Percentiles rank a stretch among this genome's conserved stretches.
Evolutionary conservation across 2,329 filamentous ascomycete genomes (phyloP).

Genomic region (Sporothrix pseudoabietina): DNA sequence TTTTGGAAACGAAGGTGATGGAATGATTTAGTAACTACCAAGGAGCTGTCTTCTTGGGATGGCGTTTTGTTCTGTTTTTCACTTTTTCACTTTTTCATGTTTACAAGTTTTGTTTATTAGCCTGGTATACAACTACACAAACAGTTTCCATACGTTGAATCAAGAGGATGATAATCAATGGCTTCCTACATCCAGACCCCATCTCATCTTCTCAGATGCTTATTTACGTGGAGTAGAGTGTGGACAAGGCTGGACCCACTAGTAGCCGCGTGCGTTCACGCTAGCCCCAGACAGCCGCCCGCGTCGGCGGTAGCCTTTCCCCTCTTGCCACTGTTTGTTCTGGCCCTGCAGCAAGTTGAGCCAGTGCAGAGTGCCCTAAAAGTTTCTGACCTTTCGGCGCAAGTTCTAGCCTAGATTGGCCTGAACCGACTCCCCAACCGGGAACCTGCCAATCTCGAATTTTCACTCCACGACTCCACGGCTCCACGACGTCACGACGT

Average conservation of each 20-base stretch:
- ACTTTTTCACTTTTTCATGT: background rate
- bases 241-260: conserved; percentile 18
- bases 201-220: background rate
- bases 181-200: background rate
- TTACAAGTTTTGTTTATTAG: background rate
- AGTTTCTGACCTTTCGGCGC: conserved; percentile 11
- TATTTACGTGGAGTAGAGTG: too few species aligned
- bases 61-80: background rate
- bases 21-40: background rate
- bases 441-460: background rate
- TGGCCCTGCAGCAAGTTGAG: background rate
- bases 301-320: background rate
- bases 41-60: conserved; percentile 4
- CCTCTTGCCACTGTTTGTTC: background rate
- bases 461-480: background rate
- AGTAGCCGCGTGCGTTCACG: background rate
- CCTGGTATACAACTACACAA: background rate
- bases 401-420: background rate
- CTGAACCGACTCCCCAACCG: background rate
- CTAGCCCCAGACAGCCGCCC: conserved; percentile 5
- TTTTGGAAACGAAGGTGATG: background rate
- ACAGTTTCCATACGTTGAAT: background rate
- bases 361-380: conserved; percentile 12
- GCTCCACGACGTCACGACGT: background rate
- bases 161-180: background rate